A percentile compares a stretch with the other conserved stretches of the same genome.
These are phyloP conservation scores for Aspergillus coremiiformis DNA, from an alignment of 495 filamentous ascomycete species.

Conservation along the genomic window DNA sequence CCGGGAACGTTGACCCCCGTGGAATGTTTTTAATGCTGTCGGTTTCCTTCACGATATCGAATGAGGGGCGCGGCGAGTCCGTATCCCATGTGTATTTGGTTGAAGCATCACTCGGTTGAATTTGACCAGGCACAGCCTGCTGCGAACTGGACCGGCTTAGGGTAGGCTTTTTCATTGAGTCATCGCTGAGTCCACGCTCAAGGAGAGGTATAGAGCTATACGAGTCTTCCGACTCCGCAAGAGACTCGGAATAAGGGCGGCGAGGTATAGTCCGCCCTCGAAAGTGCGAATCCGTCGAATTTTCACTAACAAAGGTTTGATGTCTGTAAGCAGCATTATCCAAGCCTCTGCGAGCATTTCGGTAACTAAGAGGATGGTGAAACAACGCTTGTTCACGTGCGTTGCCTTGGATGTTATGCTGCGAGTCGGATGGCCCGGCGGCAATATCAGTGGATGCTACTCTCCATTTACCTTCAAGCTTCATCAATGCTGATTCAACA, in stretches of 20 bases:
- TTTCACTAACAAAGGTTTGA: conserved; percentile 21
- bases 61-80: conserved; percentile 40
- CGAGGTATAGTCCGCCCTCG: conserved; percentile 24
- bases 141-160: conserved; percentile 4
- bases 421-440: background rate
- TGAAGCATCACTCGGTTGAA: conserved; percentile 21
- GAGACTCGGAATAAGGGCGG: conserved; percentile 33
- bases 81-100: conserved; percentile 27
- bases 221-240: conserved; percentile 55
- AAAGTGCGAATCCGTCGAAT: conserved; percentile 25
- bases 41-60: conserved; percentile 51
- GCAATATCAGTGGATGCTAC: conserved; percentile 1
- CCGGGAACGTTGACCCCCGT: conserved; percentile 37
- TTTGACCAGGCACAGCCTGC: conserved; percentile 3
- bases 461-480: conserved; percentile 79
- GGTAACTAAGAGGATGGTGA: background rate
- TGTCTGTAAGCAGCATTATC: conserved; percentile 18
- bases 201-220: conserved; percentile 73
- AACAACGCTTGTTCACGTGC: conserved; percentile 4
- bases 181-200: conserved; percentile 62
- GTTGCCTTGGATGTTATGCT: background rate
- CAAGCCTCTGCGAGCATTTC: conserved; percentile 5
- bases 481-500: conserved; percentile 82
- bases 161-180: conserved; percentile 38
- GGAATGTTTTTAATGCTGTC: conserved; percentile 51